phyloP scores from a whole-genome alignment of 305 asterid genomes.

The Plantago lanceolata region DNA sequence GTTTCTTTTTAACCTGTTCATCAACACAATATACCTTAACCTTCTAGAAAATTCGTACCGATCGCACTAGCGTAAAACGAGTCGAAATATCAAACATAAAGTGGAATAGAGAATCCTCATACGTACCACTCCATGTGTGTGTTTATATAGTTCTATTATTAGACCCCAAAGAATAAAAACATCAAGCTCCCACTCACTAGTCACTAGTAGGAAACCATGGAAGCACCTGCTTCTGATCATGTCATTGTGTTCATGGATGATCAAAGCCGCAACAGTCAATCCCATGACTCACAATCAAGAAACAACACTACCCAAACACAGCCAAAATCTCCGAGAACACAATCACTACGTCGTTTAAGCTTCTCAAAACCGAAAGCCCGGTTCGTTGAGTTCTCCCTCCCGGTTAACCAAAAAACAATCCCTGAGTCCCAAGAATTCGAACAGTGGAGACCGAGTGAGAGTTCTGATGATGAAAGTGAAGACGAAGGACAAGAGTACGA shows the following conservation, averaged over 20 bases:
- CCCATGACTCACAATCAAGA: constrained; percentile 19
- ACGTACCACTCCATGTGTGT: not conserved
- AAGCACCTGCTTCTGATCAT: constrained; percentile 31
- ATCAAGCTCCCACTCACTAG: not conserved
- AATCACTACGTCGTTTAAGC: constrained; percentile 39
- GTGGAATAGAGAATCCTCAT: not conserved
- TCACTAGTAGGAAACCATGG: constrained; percentile 26
- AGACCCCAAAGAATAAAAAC: not conserved
- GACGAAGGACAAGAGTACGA: constrained; percentile 26
- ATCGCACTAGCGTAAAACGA: not conserved
- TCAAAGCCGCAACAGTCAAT: constrained; percentile 17
- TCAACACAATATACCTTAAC: not conserved
- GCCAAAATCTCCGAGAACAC: constrained; percentile 21
- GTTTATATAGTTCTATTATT: not conserved
- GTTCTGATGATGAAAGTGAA: constrained; percentile 26
- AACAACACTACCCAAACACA: constrained; percentile 6
- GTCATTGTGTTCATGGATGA: constrained; percentile 34
- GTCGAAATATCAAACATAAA: not conserved
- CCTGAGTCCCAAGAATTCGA: constrained; percentile 13
- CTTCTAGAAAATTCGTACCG: not conserved
- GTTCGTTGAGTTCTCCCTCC: constrained; percentile 36
- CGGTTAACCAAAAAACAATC: constrained; percentile 21
- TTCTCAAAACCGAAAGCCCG: constrained; percentile 58
- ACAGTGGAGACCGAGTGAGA: constrained; percentile 17
- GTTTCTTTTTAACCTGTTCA: constrained; percentile 1